These are phyloP conservation scores for Termitomyces sp. DNA, from an alignment of 768 basidiomycete species.

Conservation along the genomic window DNA sequence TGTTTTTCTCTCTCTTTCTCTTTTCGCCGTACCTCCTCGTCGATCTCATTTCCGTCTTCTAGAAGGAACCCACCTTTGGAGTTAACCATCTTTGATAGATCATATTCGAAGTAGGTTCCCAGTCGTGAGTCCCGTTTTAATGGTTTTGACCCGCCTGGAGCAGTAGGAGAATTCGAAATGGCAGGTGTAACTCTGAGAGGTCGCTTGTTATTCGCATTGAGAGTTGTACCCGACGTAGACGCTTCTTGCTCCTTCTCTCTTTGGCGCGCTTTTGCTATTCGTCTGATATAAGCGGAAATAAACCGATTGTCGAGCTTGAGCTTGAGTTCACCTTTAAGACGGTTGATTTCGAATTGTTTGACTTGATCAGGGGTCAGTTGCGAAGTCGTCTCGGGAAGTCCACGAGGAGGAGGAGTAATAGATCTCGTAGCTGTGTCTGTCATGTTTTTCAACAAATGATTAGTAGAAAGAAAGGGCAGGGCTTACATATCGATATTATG, in stretches of 20 bases:
- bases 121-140: conserved; percentile 74
- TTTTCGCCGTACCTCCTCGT: conserved; percentile 70
- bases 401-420: conserved; percentile 38
- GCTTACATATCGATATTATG: no score
- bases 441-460: conserved; percentile 20
- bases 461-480: no score
- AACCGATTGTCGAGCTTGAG: neutral
- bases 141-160: conserved; percentile 42
- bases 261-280: conserved; percentile 70
- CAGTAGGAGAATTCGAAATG: conserved; percentile 60
- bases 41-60: conserved; percentile 80
- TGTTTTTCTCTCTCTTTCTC: conserved; percentile 81
- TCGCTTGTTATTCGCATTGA: conserved; percentile 75
- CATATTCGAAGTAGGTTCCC: conserved; percentile 96
- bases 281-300: neutral
- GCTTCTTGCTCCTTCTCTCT: conserved; percentile 58
- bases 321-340: conserved; percentile 56
- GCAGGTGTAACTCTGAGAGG: conserved; percentile 57
- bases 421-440: conserved; percentile 21
- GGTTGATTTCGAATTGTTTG: conserved; percentile 73
- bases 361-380: conserved; percentile 63
- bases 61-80: conserved; percentile 94
- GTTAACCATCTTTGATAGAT: conserved; percentile 94
- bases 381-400: conserved; percentile 15
- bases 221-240: conserved; percentile 35